phyloP scores from a whole-genome alignment of 768 basidiomycete genomes.

The Russula sp. region DNA sequence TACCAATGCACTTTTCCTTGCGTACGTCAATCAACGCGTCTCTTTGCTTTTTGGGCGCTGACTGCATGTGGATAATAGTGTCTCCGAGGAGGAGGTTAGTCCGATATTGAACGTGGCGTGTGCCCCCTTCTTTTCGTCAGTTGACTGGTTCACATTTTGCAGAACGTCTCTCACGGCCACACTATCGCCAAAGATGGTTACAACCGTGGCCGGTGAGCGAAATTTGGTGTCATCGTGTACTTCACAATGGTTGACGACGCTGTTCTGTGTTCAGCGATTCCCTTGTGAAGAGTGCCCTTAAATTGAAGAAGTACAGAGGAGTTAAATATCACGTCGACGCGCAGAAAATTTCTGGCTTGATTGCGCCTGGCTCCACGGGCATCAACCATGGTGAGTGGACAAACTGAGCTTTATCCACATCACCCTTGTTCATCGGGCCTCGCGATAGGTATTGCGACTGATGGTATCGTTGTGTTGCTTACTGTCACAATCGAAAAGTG shows the following conservation, averaged over 20 bases:
- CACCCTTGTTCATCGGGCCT: not conserved
- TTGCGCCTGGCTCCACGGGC: constrained; percentile 50
- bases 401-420: too few relatives aligned
- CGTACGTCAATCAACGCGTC: constrained; percentile 31
- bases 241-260: not conserved
- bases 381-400: constrained; percentile 47
- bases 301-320: constrained; percentile 12
- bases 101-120: too few relatives aligned
- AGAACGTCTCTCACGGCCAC: constrained; percentile 16
- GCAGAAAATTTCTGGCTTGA: constrained; percentile 50
- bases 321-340: constrained; percentile 47
- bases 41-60: not conserved
- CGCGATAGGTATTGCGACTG: constrained; percentile 21
- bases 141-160: too few relatives aligned
- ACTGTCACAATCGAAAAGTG: constrained; percentile 21
- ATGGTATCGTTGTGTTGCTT: constrained; percentile 25
- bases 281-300: constrained; percentile 15
- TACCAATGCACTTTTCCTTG: constrained; percentile 39
- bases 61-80: constrained; percentile 3
- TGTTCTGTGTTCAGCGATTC: constrained; percentile 9
- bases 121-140: too few relatives aligned
- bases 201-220: constrained; percentile 35
- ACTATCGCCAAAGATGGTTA: constrained; percentile 36
- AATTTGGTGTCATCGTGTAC: too few relatives aligned
- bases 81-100: constrained; percentile 32